Evolutionary conservation across 805 yeast species (phyloP).

Genomic region (Yarrowia sp.): DNA sequence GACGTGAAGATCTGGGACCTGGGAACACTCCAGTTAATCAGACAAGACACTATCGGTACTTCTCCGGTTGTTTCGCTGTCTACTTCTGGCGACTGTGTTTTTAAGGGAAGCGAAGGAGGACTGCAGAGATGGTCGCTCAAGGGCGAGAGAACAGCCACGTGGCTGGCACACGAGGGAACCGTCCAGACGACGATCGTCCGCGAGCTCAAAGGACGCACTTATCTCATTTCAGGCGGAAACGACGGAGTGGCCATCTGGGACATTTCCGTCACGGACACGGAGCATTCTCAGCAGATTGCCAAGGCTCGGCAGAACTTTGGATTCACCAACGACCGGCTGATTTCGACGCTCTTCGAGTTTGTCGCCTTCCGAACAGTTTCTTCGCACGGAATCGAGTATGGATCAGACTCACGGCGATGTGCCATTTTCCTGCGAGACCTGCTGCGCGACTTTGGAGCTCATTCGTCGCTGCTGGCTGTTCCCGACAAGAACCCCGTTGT

Average conservation of each 20-base stretch:
- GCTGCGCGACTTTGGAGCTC: slow-evolving; percentile 62
- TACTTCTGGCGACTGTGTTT: slow-evolving; percentile 62
- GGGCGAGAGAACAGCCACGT: slow-evolving; percentile 45
- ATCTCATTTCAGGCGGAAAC: slow-evolving; percentile 65
- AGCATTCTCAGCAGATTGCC: slow-evolving; percentile 7
- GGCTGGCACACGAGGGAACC: slow-evolving; percentile 55
- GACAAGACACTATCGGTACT: slow-evolving; percentile 33
- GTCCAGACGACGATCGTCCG: slow-evolving; percentile 59
- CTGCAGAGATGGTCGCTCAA: slow-evolving; percentile 53
- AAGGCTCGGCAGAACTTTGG: slow-evolving; percentile 30
- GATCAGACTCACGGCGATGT: slow-evolving; percentile 82
- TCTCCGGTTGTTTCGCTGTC: slow-evolving; percentile 41
- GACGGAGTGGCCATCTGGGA: slow-evolving; percentile 75
- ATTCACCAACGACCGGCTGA: slow-evolving; percentile 58
- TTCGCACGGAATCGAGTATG: slow-evolving; percentile 59
- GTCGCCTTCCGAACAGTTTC: slow-evolving; percentile 77
- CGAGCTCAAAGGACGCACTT: slow-evolving; percentile 42
- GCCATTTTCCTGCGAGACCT: slow-evolving; percentile 69
- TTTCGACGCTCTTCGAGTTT: slow-evolving; percentile 58
- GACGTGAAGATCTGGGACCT: slow-evolving; percentile 82
- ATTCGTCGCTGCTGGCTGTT: slow-evolving; percentile 67
- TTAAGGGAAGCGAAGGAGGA: slow-evolving; percentile 56
- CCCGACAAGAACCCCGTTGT: slow-evolving; percentile 75
- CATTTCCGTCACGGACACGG: slow-evolving; percentile 38
- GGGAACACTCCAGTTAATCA: slow-evolving; percentile 67